Evolutionary conservation across 495 filamentous ascomycete species (phyloP).

Genomic region (Trichoderma virens): DNA sequence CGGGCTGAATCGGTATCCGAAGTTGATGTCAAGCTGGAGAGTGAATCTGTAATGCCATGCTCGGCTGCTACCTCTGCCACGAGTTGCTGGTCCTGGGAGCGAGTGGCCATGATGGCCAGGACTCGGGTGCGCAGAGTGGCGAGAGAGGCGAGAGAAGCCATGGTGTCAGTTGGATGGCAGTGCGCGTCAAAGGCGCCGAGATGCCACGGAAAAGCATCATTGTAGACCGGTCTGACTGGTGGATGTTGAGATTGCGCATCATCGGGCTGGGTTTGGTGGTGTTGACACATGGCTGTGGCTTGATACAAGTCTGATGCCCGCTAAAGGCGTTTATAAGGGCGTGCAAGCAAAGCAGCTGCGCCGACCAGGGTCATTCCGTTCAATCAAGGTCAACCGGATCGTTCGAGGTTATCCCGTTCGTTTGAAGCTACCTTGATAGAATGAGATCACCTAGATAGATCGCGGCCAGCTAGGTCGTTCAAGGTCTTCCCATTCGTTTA

Average conservation of each 20-base stretch:
- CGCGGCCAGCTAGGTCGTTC: too few species aligned
- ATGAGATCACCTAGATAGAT: too few species aligned
- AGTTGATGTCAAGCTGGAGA: not conserved
- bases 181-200: slow-evolving; percentile 85
- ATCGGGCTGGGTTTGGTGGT: not conserved
- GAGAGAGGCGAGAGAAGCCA: slow-evolving; percentile 60
- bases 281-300: slow-evolving; percentile 16
- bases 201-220: slow-evolving; percentile 65
- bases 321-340: too few species aligned
- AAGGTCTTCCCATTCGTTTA: too few species aligned
- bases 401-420: too few species aligned
- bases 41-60: slow-evolving; percentile 21
- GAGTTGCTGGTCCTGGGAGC: slow-evolving; percentile 77
- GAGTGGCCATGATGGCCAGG: slow-evolving; percentile 85
- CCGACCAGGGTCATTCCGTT: too few species aligned
- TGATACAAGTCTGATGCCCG: too few species aligned
- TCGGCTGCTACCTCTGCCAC: slow-evolving; percentile 59
- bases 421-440: too few species aligned
- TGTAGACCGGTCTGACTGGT: not conserved
- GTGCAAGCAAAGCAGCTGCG: too few species aligned
- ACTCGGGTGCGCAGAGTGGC: slow-evolving; percentile 66
- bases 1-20: not conserved
- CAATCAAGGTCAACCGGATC: too few species aligned
- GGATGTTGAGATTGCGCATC: not conserved
- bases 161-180: slow-evolving; percentile 98